Conservation (phyloP, 1,284 basidiomycete species). For the Bjerkandera adusta region DNA sequence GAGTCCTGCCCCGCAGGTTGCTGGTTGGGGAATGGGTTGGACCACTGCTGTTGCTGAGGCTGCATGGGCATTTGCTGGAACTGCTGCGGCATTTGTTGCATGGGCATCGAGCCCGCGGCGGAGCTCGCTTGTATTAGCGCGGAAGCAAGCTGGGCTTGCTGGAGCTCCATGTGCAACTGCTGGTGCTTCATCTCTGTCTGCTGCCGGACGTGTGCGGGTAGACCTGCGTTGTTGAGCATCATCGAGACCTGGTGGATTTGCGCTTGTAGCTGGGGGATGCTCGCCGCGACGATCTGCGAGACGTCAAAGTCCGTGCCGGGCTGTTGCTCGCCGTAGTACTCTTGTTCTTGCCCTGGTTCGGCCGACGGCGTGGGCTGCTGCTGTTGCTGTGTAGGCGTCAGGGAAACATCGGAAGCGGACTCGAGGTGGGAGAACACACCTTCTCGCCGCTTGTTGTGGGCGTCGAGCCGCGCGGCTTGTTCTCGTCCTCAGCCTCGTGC, state of each 20-base stretch:
- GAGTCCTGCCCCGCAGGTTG: conserved; percentile 69
- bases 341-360: conserved; percentile 41
- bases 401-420: not conserved
- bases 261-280: conserved; percentile 75
- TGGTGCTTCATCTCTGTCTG: conserved; percentile 76
- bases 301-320: conserved; percentile 58
- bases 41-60: conserved; percentile 41
- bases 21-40: conserved; percentile 56
- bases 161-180: conserved; percentile 72
- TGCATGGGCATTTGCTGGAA: conserved; percentile 26
- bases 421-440: conserved; percentile 6
- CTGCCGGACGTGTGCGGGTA: conserved; percentile 70
- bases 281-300: conserved; percentile 67
- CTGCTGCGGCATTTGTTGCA: conserved; percentile 32
- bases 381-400: not conserved
- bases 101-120: conserved; percentile 26
- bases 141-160: conserved; percentile 69
- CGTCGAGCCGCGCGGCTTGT: conserved; percentile 8
- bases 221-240: conserved; percentile 72
- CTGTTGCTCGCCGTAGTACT: conserved; percentile 64
- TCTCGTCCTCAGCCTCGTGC: conserved; percentile 43
- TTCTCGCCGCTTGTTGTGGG: conserved; percentile 13
- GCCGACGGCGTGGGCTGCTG: conserved; percentile 14
- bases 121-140: conserved; percentile 52
- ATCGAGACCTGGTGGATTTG: conserved; percentile 72